Evolutionary conservation across 306 rosid species (phyloP).

Genomic region (Styphnolobium japonicum): DNA sequence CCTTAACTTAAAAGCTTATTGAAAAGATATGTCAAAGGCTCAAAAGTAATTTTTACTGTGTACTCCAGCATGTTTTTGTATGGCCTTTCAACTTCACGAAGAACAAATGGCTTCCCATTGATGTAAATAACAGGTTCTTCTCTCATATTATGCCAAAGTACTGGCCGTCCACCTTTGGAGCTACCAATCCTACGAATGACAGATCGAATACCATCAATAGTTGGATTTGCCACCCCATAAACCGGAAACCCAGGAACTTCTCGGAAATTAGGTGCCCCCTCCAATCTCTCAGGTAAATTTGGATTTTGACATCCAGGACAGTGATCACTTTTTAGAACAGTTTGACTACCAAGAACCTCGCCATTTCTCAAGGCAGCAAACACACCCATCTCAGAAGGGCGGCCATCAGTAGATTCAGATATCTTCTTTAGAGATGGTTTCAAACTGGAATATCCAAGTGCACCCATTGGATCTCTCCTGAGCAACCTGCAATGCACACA

Average conservation of each 20-base stretch:
- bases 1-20: neutral
- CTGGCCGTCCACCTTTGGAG: constrained; percentile 57
- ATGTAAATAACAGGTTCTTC: constrained; percentile 96
- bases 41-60: constrained; percentile 58
- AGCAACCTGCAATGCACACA: constrained; percentile 55
- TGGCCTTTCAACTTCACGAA: constrained; percentile 93
- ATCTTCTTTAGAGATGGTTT: constrained; percentile 69
- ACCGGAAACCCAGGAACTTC: constrained; percentile 93
- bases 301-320: constrained; percentile 83
- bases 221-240: constrained; percentile 96
- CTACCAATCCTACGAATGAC: constrained; percentile 71
- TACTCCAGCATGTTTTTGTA: constrained; percentile 88
- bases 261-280: constrained; percentile 92
- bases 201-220: constrained; percentile 82
- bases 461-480: constrained; percentile 96
- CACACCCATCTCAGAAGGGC: constrained; percentile 80
- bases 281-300: constrained; percentile 71
- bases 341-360: constrained; percentile 92
- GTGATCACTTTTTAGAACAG: constrained; percentile 88
- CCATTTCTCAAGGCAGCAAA: constrained; percentile 90
- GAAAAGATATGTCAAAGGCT: constrained; percentile 12
- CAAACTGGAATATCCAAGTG: constrained; percentile 78
- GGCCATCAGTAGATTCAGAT: constrained; percentile 70
- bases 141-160: constrained; percentile 96
- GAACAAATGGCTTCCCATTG: constrained; percentile 92